Percentiles rank a stretch among this genome's conserved stretches.
phyloP scores from a whole-genome alignment of 805 yeast species.

The Wickerhamomyces tratensis region DNA sequence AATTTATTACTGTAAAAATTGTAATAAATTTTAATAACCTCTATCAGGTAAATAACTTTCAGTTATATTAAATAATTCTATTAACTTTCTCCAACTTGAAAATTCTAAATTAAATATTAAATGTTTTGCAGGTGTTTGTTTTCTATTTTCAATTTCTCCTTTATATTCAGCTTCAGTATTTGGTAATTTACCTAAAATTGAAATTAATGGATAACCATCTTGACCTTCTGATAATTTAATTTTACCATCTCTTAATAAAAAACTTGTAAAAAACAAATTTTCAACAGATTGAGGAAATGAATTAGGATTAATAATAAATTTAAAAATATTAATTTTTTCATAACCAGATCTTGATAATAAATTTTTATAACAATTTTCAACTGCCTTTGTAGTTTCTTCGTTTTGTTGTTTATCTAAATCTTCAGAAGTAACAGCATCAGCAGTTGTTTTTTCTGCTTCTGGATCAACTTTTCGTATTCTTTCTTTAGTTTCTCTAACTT shows the following conservation, averaged over 20 bases:
- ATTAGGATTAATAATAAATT: conserved; percentile 62
- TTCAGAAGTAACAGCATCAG: conserved; percentile 40
- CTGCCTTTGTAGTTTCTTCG: conserved; percentile 58
- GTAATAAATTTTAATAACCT: conserved; percentile 4
- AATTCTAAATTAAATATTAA: conserved; percentile 65
- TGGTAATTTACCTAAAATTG: conserved; percentile 22
- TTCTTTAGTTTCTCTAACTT: conserved; percentile 23
- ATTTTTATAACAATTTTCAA: conserved; percentile 39
- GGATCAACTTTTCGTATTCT: conserved; percentile 32
- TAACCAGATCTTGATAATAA: conserved; percentile 24
- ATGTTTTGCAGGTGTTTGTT: conserved; percentile 36
- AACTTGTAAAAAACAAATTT: conserved; percentile 75
- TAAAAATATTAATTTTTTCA: conserved; percentile 44
- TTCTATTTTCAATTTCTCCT: conserved; percentile 16
- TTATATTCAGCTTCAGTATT: conserved; percentile 14
- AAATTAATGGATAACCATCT: conserved; percentile 32
- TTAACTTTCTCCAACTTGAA: conserved; percentile 51
- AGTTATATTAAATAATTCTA: conserved; percentile 44
- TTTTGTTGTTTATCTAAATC: conserved; percentile 42
- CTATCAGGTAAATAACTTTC: conserved; percentile 42
- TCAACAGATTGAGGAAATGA: conserved; percentile 77
- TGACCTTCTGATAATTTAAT: conserved; percentile 45
- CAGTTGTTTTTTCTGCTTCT: conserved; percentile 35
- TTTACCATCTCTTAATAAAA: conserved; percentile 66
- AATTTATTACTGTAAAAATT: background rate